Conservation (phyloP, 2,329 filamentous ascomycete species). For the Tothia fuscella region DNA sequence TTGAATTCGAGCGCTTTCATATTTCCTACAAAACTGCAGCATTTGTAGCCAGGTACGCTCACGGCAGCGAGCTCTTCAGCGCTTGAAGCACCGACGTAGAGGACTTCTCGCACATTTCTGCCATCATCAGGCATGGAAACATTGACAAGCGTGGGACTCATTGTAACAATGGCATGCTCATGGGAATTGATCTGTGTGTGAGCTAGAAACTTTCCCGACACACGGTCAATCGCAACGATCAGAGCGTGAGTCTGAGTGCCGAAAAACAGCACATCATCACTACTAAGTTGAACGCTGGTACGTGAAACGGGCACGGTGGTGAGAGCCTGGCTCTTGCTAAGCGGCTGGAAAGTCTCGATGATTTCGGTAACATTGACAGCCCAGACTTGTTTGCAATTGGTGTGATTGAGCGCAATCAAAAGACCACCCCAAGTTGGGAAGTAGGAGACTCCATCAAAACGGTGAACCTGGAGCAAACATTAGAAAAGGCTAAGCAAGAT, state of each 20-base stretch:
- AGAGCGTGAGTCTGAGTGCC: conserved; percentile 18
- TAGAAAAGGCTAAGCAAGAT: no score
- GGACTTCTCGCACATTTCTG: no score
- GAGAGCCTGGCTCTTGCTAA: not conserved
- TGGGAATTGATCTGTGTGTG: conserved; percentile 17
- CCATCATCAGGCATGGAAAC: no score
- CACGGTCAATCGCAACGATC: conserved; percentile 17
- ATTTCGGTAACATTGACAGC: conserved; percentile 19
- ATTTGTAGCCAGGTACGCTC: conserved; percentile 15
- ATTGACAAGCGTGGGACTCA: conserved; percentile 18
- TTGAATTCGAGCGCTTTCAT: conserved; percentile 16
- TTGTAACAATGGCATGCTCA: conserved; percentile 19
- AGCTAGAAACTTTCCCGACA: conserved; percentile 16
- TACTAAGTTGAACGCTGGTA: conserved; percentile 14
- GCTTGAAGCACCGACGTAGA: conserved; percentile 21
- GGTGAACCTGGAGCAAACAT: no score
- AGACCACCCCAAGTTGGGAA: conserved; percentile 23
- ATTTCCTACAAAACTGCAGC: conserved; percentile 20
- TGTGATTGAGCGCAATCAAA: conserved; percentile 23
- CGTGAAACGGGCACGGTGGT: conserved; percentile 1
- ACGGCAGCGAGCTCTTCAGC: conserved; percentile 15
- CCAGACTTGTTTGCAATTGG: conserved; percentile 19
- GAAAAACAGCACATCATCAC: conserved; percentile 21
- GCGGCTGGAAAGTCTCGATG: conserved; percentile 11
- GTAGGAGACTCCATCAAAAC: conserved; percentile 15